Evolutionary conservation across 2,329 filamentous ascomycete species (phyloP).

Genomic region (Epichloe bromicola): DNA sequence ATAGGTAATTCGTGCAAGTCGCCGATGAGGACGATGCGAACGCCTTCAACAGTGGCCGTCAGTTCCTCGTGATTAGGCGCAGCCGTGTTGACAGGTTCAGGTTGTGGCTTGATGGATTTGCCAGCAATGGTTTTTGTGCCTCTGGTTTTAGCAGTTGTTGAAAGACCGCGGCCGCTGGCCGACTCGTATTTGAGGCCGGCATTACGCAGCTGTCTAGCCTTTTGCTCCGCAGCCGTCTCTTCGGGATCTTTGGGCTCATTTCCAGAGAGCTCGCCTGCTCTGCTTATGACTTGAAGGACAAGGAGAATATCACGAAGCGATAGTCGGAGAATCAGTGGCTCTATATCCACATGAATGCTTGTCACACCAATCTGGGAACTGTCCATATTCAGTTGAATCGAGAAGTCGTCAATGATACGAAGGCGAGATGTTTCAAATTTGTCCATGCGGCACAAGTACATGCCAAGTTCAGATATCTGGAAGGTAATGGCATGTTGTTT

Average conservation of each 20-base stretch:
- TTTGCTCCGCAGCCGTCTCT: constrained; percentile 34
- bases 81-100: constrained; percentile 6
- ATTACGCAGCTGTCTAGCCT: constrained; percentile 39
- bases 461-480: constrained; percentile 86
- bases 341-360: constrained; percentile 75
- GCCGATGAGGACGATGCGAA: constrained; percentile 87
- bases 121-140: constrained; percentile 23
- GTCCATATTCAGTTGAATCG: constrained; percentile 79
- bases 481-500: constrained; percentile 90
- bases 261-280: constrained; percentile 77
- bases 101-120: constrained; percentile 14
- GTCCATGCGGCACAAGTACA: constrained; percentile 99
- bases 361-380: constrained; percentile 48
- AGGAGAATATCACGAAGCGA: constrained; percentile 91
- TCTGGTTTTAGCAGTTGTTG: constrained; percentile 34
- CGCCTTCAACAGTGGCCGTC: constrained; percentile 72
- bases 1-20: constrained; percentile 93
- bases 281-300: constrained; percentile 81
- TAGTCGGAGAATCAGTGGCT: constrained; percentile 79
- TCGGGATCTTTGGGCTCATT: constrained; percentile 35
- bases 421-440: constrained; percentile 83
- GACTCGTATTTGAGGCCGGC: constrained; percentile 40
- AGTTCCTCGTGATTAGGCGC: constrained; percentile 53
- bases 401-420: constrained; percentile 93
- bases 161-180: constrained; percentile 42